Base-by-base conservation (phyloP, 2,329 filamentous ascomycete genomes). In the Fusarium avenaceum region DNA sequence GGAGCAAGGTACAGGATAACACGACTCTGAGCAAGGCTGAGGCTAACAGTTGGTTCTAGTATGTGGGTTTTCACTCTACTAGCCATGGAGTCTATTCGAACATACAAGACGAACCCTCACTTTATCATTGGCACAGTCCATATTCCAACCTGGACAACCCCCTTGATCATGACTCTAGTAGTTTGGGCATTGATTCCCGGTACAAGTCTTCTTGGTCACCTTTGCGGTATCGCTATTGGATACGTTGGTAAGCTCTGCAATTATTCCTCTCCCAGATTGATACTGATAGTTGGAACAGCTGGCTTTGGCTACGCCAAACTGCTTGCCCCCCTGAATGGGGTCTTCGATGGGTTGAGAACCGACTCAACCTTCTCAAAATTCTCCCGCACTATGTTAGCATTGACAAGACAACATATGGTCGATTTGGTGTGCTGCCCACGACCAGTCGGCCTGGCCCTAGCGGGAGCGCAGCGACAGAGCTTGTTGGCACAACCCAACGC, bases 391-490 rank as follows among this genome's bases (percentile, higher is more conserved):
- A 97, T 75, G 91, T 98, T 47, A 96, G 92, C 57, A 90, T 97
- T 17, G 95, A 98, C 75, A 94, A 97, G 80, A 97, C 97, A 85
- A 97, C 93, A 7, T 97, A 95, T 75, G 95, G 95, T 9, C 87
- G 95, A 53, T 97, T 97, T 74, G 95, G 95, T 3, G 92, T 97
- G 15, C 82, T 98, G 57, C 95, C 94, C 4, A 85, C 88, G 2
- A 83, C 74, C 40, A 76, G 79, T 55, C 76, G 79, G 19, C 73
- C 78, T 26, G 74, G 76, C 49, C 74, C 79, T 35, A 74, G 76
- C 45, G 76, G 80, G 8, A 80, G 82, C 65, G 78, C 85, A 17
- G 82, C 85, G 2, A 82, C 91, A 71, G 89, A 88, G 55, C 86
- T 92, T 60, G 82, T 92, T 10, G 79, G 79, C 28, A 85, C 83